A percentile compares a stretch with the other conserved stretches of the same genome.
Evolutionary conservation across 169 alveolate species (phyloP).

Genomic region (Eimeria sp.): DNA sequence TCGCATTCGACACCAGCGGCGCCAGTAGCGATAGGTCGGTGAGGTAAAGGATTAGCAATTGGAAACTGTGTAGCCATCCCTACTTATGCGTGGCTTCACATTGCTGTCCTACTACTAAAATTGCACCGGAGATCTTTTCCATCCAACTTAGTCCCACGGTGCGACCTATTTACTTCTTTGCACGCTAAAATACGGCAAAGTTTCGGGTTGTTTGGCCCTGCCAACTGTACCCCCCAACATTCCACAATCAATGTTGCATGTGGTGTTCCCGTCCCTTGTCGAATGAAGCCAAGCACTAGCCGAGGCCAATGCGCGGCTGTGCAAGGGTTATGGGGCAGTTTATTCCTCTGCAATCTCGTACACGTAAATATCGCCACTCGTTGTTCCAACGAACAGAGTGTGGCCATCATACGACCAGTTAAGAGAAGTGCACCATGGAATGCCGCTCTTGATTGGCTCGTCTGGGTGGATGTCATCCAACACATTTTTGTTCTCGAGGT

Average conservation of each 20-base stretch:
- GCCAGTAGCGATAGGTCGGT: not conserved
- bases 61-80: not conserved
- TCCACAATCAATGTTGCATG: conserved; percentile 33
- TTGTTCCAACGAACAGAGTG: conserved; percentile 96
- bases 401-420: conserved; percentile 97
- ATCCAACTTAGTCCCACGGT: too few relatives aligned
- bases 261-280: not conserved
- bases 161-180: conserved; percentile 54
- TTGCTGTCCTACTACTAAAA: not conserved
- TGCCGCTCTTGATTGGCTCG: conserved; percentile 94
- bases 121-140: not conserved
- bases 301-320: conserved; percentile 1
- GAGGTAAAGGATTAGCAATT: not conserved
- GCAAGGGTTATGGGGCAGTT: not conserved
- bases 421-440: conserved; percentile 97
- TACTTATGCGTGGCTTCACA: not conserved
- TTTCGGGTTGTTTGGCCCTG: conserved; percentile 1
- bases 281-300: conserved; percentile 3
- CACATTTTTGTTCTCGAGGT: conserved; percentile 96
- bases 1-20: not conserved
- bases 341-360: conserved; percentile 89
- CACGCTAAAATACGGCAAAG: conserved; percentile 54
- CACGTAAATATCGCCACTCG: conserved; percentile 95
- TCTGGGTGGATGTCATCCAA: conserved; percentile 95
- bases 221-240: not conserved